A percentile compares a stretch with the other conserved stretches of the same genome.
These are phyloP conservation scores for Cystobasidiaceae sp. DNA, from an alignment of 1,284 basidiomycete species.

Conservation along the genomic window DNA sequence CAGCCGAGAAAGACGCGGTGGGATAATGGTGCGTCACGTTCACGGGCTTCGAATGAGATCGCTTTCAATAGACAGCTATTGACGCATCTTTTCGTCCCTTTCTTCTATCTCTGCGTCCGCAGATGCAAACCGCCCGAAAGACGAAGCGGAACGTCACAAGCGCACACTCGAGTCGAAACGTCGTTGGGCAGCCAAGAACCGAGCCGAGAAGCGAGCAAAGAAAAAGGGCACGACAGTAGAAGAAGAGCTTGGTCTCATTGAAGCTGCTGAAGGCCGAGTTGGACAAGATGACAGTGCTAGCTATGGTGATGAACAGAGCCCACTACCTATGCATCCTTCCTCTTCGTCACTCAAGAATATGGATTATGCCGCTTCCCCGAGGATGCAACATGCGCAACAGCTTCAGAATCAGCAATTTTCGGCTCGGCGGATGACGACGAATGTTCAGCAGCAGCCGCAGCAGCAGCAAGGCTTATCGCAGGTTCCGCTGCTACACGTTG, in stretches of 20 bases:
- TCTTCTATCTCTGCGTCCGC: background rate
- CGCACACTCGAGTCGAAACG: slow-evolving; percentile 53
- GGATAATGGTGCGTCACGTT: slow-evolving; percentile 49
- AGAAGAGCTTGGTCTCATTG: slow-evolving; percentile 11
- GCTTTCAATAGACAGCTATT: background rate
- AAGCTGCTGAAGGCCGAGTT: slow-evolving; percentile 14
- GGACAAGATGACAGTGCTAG: background rate
- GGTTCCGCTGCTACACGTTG: background rate
- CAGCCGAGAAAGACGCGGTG: slow-evolving; percentile 54
- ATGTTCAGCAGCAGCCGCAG: no score
- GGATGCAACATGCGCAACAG: no score
- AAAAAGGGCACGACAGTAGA: slow-evolving; percentile 24
- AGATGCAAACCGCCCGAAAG: slow-evolving; percentile 53
- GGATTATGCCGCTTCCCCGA: no score
- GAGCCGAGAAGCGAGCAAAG: slow-evolving; percentile 39
- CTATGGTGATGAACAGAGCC: background rate
- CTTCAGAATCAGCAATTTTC: no score
- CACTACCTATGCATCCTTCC: no score
- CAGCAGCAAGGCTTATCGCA: background rate
- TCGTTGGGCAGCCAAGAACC: slow-evolving; percentile 53
- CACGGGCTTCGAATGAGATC: background rate
- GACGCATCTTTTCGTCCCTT: background rate
- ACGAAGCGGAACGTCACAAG: slow-evolving; percentile 51
- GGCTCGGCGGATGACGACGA: no score
- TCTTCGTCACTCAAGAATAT: no score